Evolutionary conservation across 1,139 yeast genomes (phyloP).

Genomic region (Diutina catenulata): DNA sequence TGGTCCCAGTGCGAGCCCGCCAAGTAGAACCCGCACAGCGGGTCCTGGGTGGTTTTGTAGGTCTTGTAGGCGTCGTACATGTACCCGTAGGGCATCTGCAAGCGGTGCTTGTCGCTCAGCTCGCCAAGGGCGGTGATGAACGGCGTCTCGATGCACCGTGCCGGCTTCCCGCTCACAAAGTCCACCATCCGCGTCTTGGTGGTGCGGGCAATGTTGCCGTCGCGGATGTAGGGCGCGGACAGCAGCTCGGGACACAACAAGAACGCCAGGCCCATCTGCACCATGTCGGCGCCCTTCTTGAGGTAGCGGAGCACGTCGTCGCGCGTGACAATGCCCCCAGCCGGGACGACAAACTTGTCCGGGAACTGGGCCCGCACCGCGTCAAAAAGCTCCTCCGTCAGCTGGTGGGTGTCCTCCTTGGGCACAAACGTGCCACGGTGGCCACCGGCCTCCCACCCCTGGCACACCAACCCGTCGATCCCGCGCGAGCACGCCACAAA

Average conservation of each 20-base stretch:
- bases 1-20: conserved; percentile 19
- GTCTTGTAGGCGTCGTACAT: conserved; percentile 22
- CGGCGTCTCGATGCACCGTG: conserved; percentile 24
- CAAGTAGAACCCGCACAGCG: conserved; percentile 19
- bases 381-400: conserved; percentile 21
- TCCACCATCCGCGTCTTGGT: conserved; percentile 21
- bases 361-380: conserved; percentile 11
- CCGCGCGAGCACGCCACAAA: conserved; percentile 13
- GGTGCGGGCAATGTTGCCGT: conserved; percentile 2
- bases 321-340: conserved; percentile 32
- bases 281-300: conserved; percentile 30
- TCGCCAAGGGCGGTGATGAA: conserved; percentile 13
- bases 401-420: conserved; percentile 21
- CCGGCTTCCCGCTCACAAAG: conserved; percentile 27
- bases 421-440: conserved; percentile 35
- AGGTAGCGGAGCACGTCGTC: conserved; percentile 16
- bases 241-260: conserved; percentile 23
- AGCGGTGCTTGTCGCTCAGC: conserved; percentile 6
- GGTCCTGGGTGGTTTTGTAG: conserved; percentile 9
- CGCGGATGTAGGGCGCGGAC: conserved; percentile 13
- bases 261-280: conserved; percentile 36
- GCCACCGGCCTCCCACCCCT: conserved; percentile 47
- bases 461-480: conserved; percentile 32
- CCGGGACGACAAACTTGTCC: conserved; percentile 22
- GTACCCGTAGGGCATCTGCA: conserved; percentile 27